Evolutionary conservation across 768 basidiomycete species (phyloP).

Genomic region (Agaricus subrufescens): DNA sequence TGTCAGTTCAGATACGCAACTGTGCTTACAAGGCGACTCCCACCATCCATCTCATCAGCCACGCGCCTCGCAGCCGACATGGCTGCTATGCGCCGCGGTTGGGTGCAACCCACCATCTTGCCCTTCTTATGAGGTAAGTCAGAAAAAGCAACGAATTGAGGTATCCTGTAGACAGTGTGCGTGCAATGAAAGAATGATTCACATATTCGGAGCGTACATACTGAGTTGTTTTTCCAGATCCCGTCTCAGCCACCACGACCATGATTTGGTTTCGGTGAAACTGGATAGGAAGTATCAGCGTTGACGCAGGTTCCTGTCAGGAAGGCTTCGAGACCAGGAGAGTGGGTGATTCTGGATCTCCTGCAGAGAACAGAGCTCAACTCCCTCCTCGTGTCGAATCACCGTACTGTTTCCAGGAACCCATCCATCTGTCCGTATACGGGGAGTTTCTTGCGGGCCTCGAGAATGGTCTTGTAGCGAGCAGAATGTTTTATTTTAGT

Average conservation of each 20-base stretch:
- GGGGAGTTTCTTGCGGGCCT: constrained; percentile 81
- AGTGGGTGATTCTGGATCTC: constrained; percentile 24
- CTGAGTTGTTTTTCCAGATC: constrained; percentile 96
- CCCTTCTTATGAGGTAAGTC: constrained; percentile 88
- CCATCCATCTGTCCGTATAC: constrained; percentile 92
- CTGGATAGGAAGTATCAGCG: constrained; percentile 33
- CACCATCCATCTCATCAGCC: constrained; percentile 98
- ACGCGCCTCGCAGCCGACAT: constrained; percentile 99
- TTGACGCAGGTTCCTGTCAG: constrained; percentile 1
- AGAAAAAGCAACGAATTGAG: constrained; percentile 92
- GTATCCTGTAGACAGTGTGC: constrained; percentile 56
- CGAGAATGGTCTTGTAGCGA: constrained; percentile 84
- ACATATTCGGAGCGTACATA: constrained; percentile 31
- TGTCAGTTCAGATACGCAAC: not conserved
- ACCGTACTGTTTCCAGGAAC: constrained; percentile 76
- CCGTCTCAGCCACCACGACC: constrained; percentile 91
- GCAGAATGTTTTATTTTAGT: constrained; percentile 72
- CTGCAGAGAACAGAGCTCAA: constrained; percentile 38
- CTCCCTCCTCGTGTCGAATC: constrained; percentile 32
- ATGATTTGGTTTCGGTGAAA: constrained; percentile 80
- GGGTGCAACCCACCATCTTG: constrained; percentile 94
- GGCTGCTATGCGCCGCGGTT: constrained; percentile 92
- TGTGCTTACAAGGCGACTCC: constrained; percentile 21
- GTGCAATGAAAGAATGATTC: constrained; percentile 10
- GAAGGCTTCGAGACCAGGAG: constrained; percentile 20